These are phyloP conservation scores for Calocybe indica DNA, from an alignment of 768 basidiomycete species.

Conservation along the genomic window DNA sequence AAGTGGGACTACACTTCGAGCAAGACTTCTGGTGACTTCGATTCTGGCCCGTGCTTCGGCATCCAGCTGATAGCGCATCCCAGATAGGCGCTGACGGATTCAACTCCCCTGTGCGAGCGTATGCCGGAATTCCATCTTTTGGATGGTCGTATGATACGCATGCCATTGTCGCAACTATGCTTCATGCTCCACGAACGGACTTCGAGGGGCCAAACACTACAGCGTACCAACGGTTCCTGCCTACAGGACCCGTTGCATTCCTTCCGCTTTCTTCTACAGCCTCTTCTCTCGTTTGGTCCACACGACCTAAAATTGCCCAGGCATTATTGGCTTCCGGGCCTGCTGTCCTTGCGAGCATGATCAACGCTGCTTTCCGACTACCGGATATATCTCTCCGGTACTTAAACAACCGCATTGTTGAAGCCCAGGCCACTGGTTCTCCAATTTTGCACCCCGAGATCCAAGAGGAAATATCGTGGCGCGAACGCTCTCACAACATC, in stretches of 20 bases:
- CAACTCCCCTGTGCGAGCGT: constrained; percentile 89
- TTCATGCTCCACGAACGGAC: constrained; percentile 59
- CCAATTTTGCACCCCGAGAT: constrained; percentile 46
- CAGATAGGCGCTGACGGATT: constrained; percentile 94
- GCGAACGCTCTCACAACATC: constrained; percentile 68
- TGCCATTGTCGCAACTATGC: constrained; percentile 85
- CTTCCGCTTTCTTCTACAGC: constrained; percentile 74
- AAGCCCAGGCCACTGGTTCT: constrained; percentile 38
- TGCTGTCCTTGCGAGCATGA: constrained; percentile 59
- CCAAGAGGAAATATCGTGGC: constrained; percentile 59
- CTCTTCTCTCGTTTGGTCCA: constrained; percentile 95
- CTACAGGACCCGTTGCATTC: constrained; percentile 94
- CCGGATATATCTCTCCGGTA: constrained; percentile 70
- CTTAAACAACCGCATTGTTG: constrained; percentile 55
- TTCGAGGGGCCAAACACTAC: constrained; percentile 66
- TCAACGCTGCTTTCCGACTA: constrained; percentile 88
- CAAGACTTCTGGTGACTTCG: constrained; percentile 65
- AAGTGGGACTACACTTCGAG: constrained; percentile 56
- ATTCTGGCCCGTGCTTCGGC: background rate
- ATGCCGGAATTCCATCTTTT: constrained; percentile 78
- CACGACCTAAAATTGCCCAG: constrained; percentile 67
- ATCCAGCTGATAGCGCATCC: background rate
- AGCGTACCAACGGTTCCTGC: constrained; percentile 92
- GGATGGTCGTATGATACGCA: constrained; percentile 91
- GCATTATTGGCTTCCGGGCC: constrained; percentile 63